These are phyloP conservation scores for sorghum (Sorghum bicolor) DNA, from an alignment of 176 grass and related monocot genomes.

Conservation along the genomic window Sorghum_bicolor_NCBIv3 NC_012873.2:5846001-5846500, in stretches of 20 bases:
- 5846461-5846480: no score
- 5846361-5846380: no score
- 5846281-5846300: constrained; percentile 56
- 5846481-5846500: no score
- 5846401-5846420: no score
- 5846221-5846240: constrained; percentile 41
- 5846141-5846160: constrained; percentile 20
- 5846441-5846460: no score
- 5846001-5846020: no score
- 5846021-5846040: no score
- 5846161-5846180: constrained; percentile 33
- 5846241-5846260: background rate
- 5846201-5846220: constrained; percentile 45
- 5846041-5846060: constrained; percentile 21
- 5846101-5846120: constrained; percentile 26
- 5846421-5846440: no score
- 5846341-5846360: no score
- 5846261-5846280: constrained; percentile 39
- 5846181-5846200: constrained; percentile 48
- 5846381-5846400: no score
- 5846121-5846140: background rate
- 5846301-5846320: constrained; percentile 13
- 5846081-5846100: constrained; percentile 29
- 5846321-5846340: no score
- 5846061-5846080: background rate